Conservation (phyloP, 306 rosid genomes). For the Ziziphus jujuba region DNA sequence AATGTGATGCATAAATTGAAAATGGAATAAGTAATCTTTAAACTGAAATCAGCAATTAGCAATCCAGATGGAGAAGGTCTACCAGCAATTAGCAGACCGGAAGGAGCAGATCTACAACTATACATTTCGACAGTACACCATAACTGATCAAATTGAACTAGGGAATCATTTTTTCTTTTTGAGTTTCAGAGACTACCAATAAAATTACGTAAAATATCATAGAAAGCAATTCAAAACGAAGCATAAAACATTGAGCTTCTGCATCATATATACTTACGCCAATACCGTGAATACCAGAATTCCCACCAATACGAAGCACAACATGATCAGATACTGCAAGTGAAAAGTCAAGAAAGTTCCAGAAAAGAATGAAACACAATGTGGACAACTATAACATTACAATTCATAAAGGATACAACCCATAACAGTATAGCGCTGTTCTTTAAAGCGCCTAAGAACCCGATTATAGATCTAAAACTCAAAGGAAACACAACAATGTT, state of each 20-base stretch:
- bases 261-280: conserved; percentile 62
- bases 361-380: background rate
- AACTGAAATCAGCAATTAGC: background rate
- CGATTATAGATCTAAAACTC: conserved; percentile 69
- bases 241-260: background rate
- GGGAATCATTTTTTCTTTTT: background rate
- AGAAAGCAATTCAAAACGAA: background rate
- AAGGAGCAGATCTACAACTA: background rate
- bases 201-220: background rate
- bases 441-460: conserved; percentile 89
- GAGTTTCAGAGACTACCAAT: background rate
- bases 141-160: background rate
- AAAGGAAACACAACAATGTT: conserved; percentile 10
- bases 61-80: background rate
- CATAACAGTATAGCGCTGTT: conserved; percentile 68
- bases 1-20: no score
- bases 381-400: background rate
- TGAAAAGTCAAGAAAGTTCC: conserved; percentile 52
- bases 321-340: conserved; percentile 70
- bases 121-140: background rate
- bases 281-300: conserved; percentile 85
- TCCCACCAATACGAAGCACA: conserved; percentile 76
- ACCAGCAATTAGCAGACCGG: background rate
- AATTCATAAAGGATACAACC: conserved; percentile 69
- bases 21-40: background rate